These are phyloP conservation scores for Echinosophora koreensis DNA, from an alignment of 306 rosid species.

Conservation along the genomic window DNA sequence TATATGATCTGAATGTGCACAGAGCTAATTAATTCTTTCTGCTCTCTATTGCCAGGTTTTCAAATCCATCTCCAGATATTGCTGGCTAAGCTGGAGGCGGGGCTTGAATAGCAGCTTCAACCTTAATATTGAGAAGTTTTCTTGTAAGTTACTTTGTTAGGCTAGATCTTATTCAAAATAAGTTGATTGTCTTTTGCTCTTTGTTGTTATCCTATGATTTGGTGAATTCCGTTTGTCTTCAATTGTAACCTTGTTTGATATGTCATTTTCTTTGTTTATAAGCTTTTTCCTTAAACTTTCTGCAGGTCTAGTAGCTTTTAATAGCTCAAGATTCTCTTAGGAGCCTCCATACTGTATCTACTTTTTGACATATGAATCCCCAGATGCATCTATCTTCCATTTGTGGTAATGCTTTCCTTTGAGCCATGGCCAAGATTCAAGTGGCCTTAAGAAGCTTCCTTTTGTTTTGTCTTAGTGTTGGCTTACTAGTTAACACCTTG, in stretches of 20 bases:
- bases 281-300: not conserved
- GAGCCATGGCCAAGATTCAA: slow-evolving; percentile 36
- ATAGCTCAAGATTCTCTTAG: slow-evolving; percentile 42
- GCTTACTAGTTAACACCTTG: slow-evolving; percentile 40
- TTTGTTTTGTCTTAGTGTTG: slow-evolving; percentile 19
- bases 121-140: slow-evolving; percentile 46
- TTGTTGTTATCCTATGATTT: not conserved
- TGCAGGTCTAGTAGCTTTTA: slow-evolving; percentile 58
- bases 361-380: slow-evolving; percentile 45
- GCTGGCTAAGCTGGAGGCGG: slow-evolving; percentile 67
- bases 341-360: slow-evolving; percentile 32
- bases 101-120: slow-evolving; percentile 47
- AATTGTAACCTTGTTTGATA: not conserved
- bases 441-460: slow-evolving; percentile 21
- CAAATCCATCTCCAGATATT: slow-evolving; percentile 53
- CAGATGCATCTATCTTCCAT: slow-evolving; percentile 49
- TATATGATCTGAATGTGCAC: not conserved
- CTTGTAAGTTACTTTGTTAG: slow-evolving; percentile 17
- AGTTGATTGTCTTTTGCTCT: not conserved
- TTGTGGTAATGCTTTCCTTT: slow-evolving; percentile 35
- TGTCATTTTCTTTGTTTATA: not conserved
- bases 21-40: not conserved
- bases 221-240: not conserved
- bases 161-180: not conserved
- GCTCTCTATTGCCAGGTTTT: slow-evolving; percentile 57